phyloP scores from a whole-genome alignment of 192 early-diverging fungal species.

The Podila epicladia region DNA sequence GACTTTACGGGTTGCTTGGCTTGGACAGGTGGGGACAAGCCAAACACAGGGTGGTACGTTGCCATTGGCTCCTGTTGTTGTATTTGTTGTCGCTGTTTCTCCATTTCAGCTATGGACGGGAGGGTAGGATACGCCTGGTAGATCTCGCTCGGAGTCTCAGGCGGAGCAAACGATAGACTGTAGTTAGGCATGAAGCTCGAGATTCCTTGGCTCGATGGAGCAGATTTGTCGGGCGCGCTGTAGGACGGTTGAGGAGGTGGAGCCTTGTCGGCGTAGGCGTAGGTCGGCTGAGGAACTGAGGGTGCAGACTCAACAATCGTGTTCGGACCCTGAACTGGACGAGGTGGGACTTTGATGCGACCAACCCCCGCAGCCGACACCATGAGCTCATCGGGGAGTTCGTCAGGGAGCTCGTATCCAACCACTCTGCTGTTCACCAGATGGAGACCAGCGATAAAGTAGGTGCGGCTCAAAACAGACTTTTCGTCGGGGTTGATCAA shows the following conservation, averaged over 20 bases:
- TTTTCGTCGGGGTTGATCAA: slow-evolving; percentile 33
- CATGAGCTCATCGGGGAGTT: slow-evolving; percentile 47
- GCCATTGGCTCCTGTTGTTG: slow-evolving; percentile 13
- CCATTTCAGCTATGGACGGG: not conserved
- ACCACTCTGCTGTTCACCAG: slow-evolving; percentile 29
- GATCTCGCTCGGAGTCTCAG: not conserved
- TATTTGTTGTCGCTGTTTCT: slow-evolving; percentile 18
- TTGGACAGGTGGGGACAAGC: too few relatives aligned
- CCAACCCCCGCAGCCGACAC: slow-evolving; percentile 36
- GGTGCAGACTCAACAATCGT: not conserved
- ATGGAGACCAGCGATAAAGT: slow-evolving; percentile 46
- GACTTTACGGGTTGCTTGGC: too few relatives aligned
- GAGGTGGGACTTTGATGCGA: slow-evolving; percentile 23
- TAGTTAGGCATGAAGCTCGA: slow-evolving; percentile 2
- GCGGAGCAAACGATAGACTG: not conserved
- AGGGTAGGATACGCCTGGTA: not conserved
- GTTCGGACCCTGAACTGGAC: slow-evolving; percentile 31
- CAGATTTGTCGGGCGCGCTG: not conserved
- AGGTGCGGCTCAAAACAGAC: slow-evolving; percentile 15
- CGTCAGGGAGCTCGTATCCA: slow-evolving; percentile 25
- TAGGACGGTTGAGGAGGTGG: not conserved
- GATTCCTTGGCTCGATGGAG: not conserved
- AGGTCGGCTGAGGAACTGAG: not conserved
- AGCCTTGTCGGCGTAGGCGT: not conserved
- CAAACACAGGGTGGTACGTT: not conserved